Conservation (phyloP, 1,139 yeast species). For the Spathaspora sp. region DNA sequence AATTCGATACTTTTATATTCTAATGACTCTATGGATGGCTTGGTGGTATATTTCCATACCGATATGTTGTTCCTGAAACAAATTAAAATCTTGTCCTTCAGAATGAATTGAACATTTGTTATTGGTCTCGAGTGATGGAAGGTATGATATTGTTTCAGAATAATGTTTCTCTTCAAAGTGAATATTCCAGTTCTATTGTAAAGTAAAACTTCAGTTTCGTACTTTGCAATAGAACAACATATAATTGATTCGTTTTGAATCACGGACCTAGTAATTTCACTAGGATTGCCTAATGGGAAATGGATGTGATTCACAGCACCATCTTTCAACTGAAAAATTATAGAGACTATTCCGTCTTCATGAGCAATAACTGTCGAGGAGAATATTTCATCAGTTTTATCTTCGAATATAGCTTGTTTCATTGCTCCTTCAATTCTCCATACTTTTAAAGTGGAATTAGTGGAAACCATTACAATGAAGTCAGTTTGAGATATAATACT, state of each 20-base stretch:
- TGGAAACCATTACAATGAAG: neutral
- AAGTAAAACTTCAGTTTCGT: neutral
- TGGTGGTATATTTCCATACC: neutral
- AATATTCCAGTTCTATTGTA: slow-evolving; percentile 2
- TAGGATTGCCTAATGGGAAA: neutral
- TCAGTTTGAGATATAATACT: neutral
- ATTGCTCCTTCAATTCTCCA: neutral
- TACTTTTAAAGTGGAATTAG: neutral
- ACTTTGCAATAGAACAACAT: slow-evolving; percentile 4
- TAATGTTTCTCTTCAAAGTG: neutral
- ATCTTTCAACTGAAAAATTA: slow-evolving; percentile 5
- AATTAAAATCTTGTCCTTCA: neutral
- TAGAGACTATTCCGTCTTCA: neutral
- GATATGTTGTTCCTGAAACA: neutral
- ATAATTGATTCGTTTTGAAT: neutral
- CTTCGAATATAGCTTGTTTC: neutral
- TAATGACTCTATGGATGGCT: neutral
- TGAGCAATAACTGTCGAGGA: slow-evolving; percentile 1
- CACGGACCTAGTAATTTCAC: neutral
- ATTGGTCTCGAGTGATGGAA: neutral
- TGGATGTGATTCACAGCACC: slow-evolving; percentile 3
- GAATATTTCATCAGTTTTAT: slow-evolving; percentile 1
- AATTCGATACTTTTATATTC: neutral
- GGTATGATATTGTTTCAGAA: neutral
- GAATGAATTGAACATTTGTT: neutral